A percentile compares a stretch with the other conserved stretches of the same genome.
These are phyloP conservation scores for Penicillium robsamsonii DNA, from an alignment of 495 filamentous ascomycete species.

Conservation along the genomic window DNA sequence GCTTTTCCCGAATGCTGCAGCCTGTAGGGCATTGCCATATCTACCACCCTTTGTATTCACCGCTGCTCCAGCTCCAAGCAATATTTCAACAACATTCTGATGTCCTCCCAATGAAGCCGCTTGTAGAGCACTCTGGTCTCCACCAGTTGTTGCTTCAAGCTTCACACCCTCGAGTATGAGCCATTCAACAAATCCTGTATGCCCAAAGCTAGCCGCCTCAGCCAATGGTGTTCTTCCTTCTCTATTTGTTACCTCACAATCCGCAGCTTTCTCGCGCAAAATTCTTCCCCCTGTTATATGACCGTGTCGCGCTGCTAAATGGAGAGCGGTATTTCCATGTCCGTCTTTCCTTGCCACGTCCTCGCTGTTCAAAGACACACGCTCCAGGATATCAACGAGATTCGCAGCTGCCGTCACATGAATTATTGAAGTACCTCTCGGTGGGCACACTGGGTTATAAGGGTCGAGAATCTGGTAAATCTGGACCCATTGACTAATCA, in stretches of 20 bases:
- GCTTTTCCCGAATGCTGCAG: too few relatives aligned
- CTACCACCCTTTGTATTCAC: too few relatives aligned
- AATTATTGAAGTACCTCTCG: neutral
- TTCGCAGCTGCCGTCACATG: slow-evolving; percentile 12
- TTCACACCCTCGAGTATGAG: slow-evolving; percentile 8
- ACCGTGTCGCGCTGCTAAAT: slow-evolving; percentile 8
- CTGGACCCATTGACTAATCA: slow-evolving; percentile 2
- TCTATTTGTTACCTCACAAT: neutral
- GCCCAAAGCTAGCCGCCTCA: slow-evolving; percentile 4
- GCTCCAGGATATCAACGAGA: slow-evolving; percentile 6
- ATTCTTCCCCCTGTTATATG: neutral
- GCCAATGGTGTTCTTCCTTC: slow-evolving; percentile 1
- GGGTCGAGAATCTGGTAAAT: slow-evolving; percentile 1
- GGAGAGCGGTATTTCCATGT: slow-evolving; percentile 11
- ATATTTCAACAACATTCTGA: too few relatives aligned
- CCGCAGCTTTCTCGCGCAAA: neutral
- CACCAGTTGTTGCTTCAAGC: too few relatives aligned
- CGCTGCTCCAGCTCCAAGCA: too few relatives aligned
- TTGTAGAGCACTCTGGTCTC: too few relatives aligned
- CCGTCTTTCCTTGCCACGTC: neutral
- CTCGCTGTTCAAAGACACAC: neutral
- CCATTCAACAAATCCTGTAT: slow-evolving; percentile 10
- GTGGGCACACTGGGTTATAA: too few relatives aligned
- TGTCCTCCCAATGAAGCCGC: too few relatives aligned
- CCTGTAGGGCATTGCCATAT: too few relatives aligned